Evolutionary conservation across 2,329 filamentous ascomycete species (phyloP), one percentile per base, ranked within the genome.

Genomic region (Exophiala sideris): DNA sequence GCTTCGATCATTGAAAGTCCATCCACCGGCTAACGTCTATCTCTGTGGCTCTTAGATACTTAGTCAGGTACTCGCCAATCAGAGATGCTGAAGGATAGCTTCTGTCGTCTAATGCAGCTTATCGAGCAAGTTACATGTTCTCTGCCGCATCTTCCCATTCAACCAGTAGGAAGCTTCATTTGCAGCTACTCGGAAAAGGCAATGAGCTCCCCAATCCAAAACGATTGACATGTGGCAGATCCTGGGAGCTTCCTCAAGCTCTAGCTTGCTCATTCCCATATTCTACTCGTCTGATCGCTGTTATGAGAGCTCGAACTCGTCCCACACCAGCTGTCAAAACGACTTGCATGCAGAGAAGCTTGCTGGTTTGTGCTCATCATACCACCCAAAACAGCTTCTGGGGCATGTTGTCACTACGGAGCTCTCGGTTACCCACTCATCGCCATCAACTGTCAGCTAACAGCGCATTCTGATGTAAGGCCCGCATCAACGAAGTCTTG

Each of bases 31-130:
- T 45, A 36, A 53, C 48, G 47, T 44, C 42, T 34, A 42, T 7
- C 16, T 34, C 33, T 29, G 40, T 24, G 16, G 16, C 16, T 39
- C 35, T 45, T 38, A 16, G 24, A 33, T 24, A 33, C 21, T 46
- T 38, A 34, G 42, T 45, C 55, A 57, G 55, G 55, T 51, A 57
- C 55, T 57, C 40, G 24, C 45, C 54, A 57, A 57, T 57, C 50
- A 8, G 4, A 29, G 24, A 1, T 29, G 24, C 6, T 29, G 24
- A 5, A 29, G 24, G 24, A 29, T 29, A 29, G 24, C 24, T 29
- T 29, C 24, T 29, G 24, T 8, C 24, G 24, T 29, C 24, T 29
- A 29, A 29, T 29, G 24, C 24, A 29, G 24, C 24, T 29, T 29
- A 29, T 29, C 24, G 24, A 29, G 24, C 24, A 29, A 29, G 24